phyloP scores from a whole-genome alignment of 495 filamentous ascomycete species.

The Cercophora scortea region DNA sequence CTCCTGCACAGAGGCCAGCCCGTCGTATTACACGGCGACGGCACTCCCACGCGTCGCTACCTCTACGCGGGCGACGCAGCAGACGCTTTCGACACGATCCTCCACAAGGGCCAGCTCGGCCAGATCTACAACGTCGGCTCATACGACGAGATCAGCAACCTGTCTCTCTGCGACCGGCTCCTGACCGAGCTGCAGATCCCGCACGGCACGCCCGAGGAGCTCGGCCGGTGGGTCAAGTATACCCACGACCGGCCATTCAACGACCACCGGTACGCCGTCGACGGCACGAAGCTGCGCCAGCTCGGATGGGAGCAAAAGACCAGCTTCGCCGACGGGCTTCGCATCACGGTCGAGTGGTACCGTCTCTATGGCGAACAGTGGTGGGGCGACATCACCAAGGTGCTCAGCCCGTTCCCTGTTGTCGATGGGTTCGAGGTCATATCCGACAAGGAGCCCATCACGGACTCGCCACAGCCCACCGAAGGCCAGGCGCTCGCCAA shows the following conservation, averaged over 20 bases:
- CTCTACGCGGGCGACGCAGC: slow-evolving; percentile 65
- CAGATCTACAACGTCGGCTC: slow-evolving; percentile 71
- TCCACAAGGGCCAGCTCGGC: slow-evolving; percentile 58
- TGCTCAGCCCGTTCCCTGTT: slow-evolving; percentile 51
- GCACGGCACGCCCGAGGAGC: slow-evolving; percentile 32
- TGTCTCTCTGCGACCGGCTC: slow-evolving; percentile 50
- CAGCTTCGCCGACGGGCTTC: slow-evolving; percentile 52
- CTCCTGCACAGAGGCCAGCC: slow-evolving; percentile 50
- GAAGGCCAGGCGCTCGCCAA: neutral
- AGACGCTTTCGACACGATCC: slow-evolving; percentile 70
- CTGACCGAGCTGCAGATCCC: slow-evolving; percentile 43
- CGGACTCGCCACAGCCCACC: slow-evolving; percentile 31
- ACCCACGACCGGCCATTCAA: slow-evolving; percentile 67
- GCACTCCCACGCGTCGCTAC: slow-evolving; percentile 58
- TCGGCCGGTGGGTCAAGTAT: slow-evolving; percentile 51
- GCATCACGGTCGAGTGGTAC: slow-evolving; percentile 66
- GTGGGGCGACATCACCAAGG: slow-evolving; percentile 68
- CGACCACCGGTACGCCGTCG: slow-evolving; percentile 61
- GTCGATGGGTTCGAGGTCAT: slow-evolving; percentile 43
- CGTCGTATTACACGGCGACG: slow-evolving; percentile 63
- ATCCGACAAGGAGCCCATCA: slow-evolving; percentile 40
- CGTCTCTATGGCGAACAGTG: slow-evolving; percentile 50
- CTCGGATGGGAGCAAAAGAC: slow-evolving; percentile 64
- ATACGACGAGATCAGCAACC: slow-evolving; percentile 56
- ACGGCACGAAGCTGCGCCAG: slow-evolving; percentile 53